phyloP scores from a whole-genome alignment of 2,329 filamentous ascomycete species.

The Pseudogymnoascus sp. region DNA sequence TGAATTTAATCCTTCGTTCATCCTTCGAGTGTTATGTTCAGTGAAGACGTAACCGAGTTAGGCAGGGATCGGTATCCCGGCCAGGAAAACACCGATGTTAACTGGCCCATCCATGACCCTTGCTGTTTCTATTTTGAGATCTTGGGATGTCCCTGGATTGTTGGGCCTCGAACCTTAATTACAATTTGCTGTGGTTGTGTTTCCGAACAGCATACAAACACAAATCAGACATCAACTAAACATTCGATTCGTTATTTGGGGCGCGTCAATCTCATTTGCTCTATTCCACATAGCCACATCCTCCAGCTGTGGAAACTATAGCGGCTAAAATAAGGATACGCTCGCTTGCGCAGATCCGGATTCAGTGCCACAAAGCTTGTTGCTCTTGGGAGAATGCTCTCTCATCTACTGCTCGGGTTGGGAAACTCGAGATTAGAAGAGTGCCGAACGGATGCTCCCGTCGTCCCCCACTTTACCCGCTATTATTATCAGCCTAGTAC shows the following conservation, averaged over 20 bases:
- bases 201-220: not conserved
- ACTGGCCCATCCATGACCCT: not conserved
- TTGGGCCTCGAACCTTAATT: conserved; percentile 4
- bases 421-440: not conserved
- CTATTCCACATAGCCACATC: not conserved
- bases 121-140: not conserved
- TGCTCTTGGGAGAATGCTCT: not conserved
- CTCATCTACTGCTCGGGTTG: not conserved
- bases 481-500: not conserved
- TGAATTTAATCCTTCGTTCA: not conserved
- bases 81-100: not conserved
- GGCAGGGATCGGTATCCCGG: not conserved
- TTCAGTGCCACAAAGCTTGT: not conserved
- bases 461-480: not conserved
- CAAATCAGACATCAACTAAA: not conserved
- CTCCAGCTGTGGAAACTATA: not conserved
- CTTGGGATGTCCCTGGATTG: not conserved
- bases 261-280: not conserved
- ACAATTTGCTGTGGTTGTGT: not conserved
- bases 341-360: not conserved
- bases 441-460: not conserved
- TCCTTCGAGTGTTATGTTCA: not conserved
- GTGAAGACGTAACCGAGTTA: not conserved
- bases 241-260: not conserved
- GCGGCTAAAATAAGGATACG: not conserved